Evolutionary conservation across 2,329 filamentous ascomycete genomes (phyloP), one percentile per base, ranked within the genome.

Genomic region (Chaetomium olivaceum): DNA sequence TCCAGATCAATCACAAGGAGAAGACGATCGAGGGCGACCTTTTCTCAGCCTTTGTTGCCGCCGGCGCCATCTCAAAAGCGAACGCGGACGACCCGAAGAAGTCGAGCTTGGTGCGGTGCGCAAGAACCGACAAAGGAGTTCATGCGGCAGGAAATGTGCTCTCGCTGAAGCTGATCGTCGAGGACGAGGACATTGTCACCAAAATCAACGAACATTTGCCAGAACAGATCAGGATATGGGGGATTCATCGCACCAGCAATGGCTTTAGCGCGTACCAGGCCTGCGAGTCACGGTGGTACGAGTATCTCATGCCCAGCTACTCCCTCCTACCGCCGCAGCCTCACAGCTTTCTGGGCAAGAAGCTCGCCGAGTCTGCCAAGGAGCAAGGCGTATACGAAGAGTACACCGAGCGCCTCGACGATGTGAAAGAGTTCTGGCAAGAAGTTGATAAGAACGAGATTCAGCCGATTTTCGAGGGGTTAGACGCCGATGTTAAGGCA

Each of bases 41-140:
- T 3, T 99, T 99, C 80, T 87, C 88, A 36, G 95, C 95, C 3
- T 94, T 99, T 72, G 90, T 99, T 68, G 87, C 88, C 3, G 93
- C 95, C 3, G 91, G 93, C 21, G 93, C 95, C 48, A 97, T 99
- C 68, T 96, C 93, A 58, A 98, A 98, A 78, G 92, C 92, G 68
- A 99, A 99, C 75, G 95, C 95, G 25, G 89, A 96, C 72, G 95
- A 99, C 75, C 95, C 94, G 4, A 96, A 96, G 78, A 99, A 99
- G 79, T 96, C 93, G 1, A 93, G 92, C 61, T 86, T 99, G 56
- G 91, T 97, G 62, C 90, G 95, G 70, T 99, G 95, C 77, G 95
- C 95, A 4, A 86, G 95, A 69, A 99, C 95, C 0, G 95, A 99
- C 80, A 99, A 98, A 82, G 95, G 95, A 46, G 69, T 72, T 29